A percentile compares a stretch with the other conserved stretches of the same genome.
phyloP scores from a whole-genome alignment of 2,329 filamentous ascomycete genomes.

The Scopulariopsis brevicaulis region DNA sequence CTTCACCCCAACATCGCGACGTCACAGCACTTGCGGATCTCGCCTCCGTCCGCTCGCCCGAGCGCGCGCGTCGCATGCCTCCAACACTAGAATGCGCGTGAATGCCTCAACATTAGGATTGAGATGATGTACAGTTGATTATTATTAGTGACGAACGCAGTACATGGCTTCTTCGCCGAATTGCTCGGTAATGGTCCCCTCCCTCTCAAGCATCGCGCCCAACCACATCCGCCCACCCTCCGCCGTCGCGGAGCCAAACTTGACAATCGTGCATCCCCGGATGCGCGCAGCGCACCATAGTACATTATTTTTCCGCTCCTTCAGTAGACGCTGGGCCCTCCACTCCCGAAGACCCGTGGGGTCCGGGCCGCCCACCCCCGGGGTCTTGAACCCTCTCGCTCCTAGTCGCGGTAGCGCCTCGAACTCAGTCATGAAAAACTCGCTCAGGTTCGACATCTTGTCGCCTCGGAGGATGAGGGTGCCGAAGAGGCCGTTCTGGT shows the following conservation, averaged over 20 bases:
- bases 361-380: slow-evolving; percentile 31
- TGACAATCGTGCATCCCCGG: slow-evolving; percentile 77
- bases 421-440: slow-evolving; percentile 75
- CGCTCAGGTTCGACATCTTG: slow-evolving; percentile 51
- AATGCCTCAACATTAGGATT: background rate
- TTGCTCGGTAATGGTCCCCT: slow-evolving; percentile 56
- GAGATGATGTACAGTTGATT: background rate
- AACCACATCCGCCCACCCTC: slow-evolving; percentile 78
- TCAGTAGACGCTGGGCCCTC: slow-evolving; percentile 40
- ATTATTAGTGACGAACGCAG: slow-evolving; percentile 48
- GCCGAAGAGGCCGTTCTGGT: slow-evolving; percentile 65
- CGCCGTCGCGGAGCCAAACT: slow-evolving; percentile 74
- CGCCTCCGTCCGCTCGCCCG: no score
- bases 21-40: no score
- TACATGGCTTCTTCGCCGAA: slow-evolving; percentile 78
- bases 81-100: no score
- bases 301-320: slow-evolving; percentile 49
- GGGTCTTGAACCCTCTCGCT: slow-evolving; percentile 60
- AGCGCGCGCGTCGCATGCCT: no score
- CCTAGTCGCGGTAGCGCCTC: slow-evolving; percentile 69
- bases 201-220: slow-evolving; percentile 58
- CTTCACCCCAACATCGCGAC: no score
- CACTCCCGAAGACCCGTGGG: slow-evolving; percentile 20
- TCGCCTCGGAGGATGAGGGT: slow-evolving; percentile 75
- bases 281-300: slow-evolving; percentile 77